These are phyloP conservation scores for Domatiomyces globalis DNA, from an alignment of 2,329 filamentous ascomycete genomes.

Conservation along the genomic window DNA sequence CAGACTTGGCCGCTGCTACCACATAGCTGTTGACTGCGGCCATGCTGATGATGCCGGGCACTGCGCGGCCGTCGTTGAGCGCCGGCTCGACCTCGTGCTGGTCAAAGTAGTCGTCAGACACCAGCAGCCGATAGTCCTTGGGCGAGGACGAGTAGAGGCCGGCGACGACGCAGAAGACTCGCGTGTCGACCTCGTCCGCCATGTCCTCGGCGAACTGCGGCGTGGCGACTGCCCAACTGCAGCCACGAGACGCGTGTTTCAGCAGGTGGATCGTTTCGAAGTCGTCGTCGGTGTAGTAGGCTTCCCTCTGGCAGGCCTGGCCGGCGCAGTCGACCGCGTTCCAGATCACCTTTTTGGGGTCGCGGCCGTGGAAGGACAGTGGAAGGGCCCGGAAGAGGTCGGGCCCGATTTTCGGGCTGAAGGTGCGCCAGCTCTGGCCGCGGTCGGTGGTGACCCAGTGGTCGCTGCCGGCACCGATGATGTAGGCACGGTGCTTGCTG, in stretches of 20 bases:
- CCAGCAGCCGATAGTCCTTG: conserved; percentile 61
- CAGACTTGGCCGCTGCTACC: conserved; percentile 65
- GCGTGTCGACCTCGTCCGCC: conserved; percentile 48
- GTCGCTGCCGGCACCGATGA: conserved; percentile 51
- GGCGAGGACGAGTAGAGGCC: conserved; percentile 57
- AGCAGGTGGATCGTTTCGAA: conserved; percentile 57
- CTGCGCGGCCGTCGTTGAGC: conserved; percentile 57
- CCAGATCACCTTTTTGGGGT: conserved; percentile 76
- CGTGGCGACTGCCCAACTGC: conserved; percentile 74
- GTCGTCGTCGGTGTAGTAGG: conserved; percentile 68
- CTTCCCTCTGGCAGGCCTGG: conserved; percentile 45
- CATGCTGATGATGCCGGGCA: conserved; percentile 67
- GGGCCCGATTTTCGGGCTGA: conserved; percentile 47
- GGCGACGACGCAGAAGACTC: conserved; percentile 66
- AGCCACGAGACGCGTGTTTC: conserved; percentile 50
- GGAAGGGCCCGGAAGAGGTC: conserved; percentile 38
- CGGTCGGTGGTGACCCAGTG: conserved; percentile 78
- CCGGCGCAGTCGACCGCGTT: conserved; percentile 57
- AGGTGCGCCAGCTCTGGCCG: conserved; percentile 67
- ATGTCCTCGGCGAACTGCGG: conserved; percentile 49
- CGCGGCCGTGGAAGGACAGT: conserved; percentile 67
- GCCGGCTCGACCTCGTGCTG: conserved; percentile 54
- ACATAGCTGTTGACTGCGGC: conserved; percentile 76
- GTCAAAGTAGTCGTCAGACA: conserved; percentile 73
- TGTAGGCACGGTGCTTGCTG: conserved; percentile 65